Base-by-base conservation (phyloP, 1,284 basidiomycete species). In the Inonotus obliquus region DNA sequence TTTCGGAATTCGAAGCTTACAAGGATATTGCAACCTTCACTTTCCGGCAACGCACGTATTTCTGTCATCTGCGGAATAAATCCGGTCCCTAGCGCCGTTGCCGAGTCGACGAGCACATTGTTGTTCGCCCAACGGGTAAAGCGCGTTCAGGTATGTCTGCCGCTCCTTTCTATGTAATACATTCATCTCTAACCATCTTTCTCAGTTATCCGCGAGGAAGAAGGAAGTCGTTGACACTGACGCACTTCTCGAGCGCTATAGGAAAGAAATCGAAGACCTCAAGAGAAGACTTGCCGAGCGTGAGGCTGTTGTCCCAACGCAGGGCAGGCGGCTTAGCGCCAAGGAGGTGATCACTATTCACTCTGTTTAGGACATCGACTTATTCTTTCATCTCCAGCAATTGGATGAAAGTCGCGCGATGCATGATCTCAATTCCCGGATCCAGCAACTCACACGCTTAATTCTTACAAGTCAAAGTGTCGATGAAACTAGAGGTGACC, bases 51-150 rank as follows among this genome's bases (percentile, higher is more conserved):
- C 70, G 96, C 97, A 17, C 86, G 94, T 19, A 96, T 99, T 56
- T 95, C 93, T 39, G 96, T 99, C 29, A 91, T 98, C 62, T 98
- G 95, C 71, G 98, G 96, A 0, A 85, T 98, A 71, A 96, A 96
- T 69, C 93, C 94, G 0, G 90, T 92, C 67, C 69, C 76, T 13
- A 74, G 74, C 54, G 87, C 91, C n/a, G 77, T 94, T 5, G 79
- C 85, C 2, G 94, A 96, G 76, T 89, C 85, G 2, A 86, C 86
- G 53, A 93, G 87, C 64, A 97, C 94, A 0, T 76, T 96, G 17
- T 82, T 88, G 54, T 98, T 99, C 72, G 96, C 96, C 0, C 87
- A 88, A 67, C 78, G 93, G 38, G 89, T 95, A 71, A 95, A 95
- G 79, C 87, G 84, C 67, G 90, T 92, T 52, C 83, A 86, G 69